Evolutionary conservation across 306 rosid species (phyloP), one percentile per base, ranked within the genome.

Genomic region (Quercus suber): DNA sequence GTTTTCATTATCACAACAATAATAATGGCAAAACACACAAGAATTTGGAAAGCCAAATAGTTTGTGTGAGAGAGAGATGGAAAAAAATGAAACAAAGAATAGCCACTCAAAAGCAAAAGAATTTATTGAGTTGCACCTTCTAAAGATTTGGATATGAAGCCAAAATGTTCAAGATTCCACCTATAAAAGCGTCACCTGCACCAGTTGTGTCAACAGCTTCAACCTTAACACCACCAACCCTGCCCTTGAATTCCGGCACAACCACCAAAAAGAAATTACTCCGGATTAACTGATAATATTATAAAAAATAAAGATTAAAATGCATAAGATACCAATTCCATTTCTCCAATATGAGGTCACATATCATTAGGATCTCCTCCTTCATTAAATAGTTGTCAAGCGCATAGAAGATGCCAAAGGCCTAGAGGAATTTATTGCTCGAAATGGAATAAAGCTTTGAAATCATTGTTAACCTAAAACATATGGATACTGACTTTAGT

Each of bases 401-500:
- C 8, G 2, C 64, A 27, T 6, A 15, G 9, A 76, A 4, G 65
- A 37, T 71, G 33, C 73, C 63, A 61, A 6, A 77, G 58, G 33
- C 30, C 1, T 15, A 43, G 14, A 58, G 30, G 20, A 30, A 11
- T 43, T 25, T 25, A 20, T 18, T 30, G 35, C 13, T 64, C 17
- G 67, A n/a, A 69, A 19, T 7, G 35, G 20, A 31, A 37, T 45
- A 58, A 27, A 31, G 35, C n/a, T 65, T 71, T 18, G 9, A 27
- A 64, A 35, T 14, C 63, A 41, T 53, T 45, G 2, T 27, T 19
- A 55, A 12, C 17, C 58, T 64, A 52, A 52, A 57, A 58, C 57
- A 43, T 9, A 6, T 52, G 19, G 28, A 81, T 53, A 45, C 80
- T 82, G 61, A 92, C 92, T 80, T 83, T 76, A 5, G 96, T 92